phyloP scores from a whole-genome alignment of 345 rosid species.

The Heritiera fomes region DNA sequence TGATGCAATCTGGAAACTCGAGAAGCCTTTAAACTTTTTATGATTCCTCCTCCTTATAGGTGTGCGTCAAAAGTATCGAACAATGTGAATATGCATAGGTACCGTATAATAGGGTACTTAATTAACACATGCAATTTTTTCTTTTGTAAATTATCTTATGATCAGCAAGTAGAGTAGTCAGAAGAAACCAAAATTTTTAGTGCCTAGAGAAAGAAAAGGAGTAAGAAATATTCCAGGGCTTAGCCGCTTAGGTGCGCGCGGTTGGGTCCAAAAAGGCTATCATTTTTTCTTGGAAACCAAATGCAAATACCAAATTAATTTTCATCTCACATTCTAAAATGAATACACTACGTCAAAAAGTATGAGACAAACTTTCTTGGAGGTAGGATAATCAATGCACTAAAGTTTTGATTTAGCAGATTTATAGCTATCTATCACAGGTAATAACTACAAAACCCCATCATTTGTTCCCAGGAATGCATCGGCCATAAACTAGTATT shows the following conservation, averaged over 20 bases:
- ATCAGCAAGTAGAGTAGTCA: background rate
- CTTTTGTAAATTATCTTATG: background rate
- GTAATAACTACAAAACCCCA: background rate
- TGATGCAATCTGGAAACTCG: no score
- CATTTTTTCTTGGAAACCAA: no score
- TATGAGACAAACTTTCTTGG: background rate
- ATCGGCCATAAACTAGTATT: background rate
- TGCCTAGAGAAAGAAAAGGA: background rate
- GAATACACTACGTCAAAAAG: background rate
- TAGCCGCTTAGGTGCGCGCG: background rate
- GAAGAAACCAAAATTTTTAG: background rate
- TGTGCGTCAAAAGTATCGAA: background rate
- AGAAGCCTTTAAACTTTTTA: no score
- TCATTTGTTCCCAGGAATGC: background rate
- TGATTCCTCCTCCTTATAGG: background rate
- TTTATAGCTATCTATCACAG: slow-evolving; percentile 12
- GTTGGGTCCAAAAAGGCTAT: background rate
- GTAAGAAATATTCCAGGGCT: background rate
- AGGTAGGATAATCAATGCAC: no score
- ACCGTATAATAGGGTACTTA: no score
- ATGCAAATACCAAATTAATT: no score
- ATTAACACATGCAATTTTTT: background rate
- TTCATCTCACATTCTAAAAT: background rate
- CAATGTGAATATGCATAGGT: background rate
- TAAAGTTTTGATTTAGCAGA: background rate